Percentiles rank a stretch among this genome's conserved stretches.
Evolutionary conservation across 75 land plant species (phyloP).

Genomic region (Picea sitchensis): DNA sequence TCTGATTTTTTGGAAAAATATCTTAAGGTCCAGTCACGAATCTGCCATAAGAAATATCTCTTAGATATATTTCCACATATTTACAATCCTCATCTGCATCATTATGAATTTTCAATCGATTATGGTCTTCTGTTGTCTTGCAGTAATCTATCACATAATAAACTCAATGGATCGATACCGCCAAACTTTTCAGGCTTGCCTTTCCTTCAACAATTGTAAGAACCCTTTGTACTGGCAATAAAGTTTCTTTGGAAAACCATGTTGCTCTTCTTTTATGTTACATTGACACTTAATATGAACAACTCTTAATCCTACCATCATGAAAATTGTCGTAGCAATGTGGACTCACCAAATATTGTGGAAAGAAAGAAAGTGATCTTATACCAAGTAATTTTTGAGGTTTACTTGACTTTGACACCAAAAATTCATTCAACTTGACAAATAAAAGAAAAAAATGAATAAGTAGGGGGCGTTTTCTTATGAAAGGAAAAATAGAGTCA

Average conservation of each 20-base stretch:
- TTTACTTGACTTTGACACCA: neutral
- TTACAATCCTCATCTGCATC: neutral
- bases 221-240: neutral
- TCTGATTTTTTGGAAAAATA: neutral
- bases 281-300: constrained; percentile 2
- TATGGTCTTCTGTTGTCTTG: constrained; percentile 2
- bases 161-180: constrained; percentile 52
- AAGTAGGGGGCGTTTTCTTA: neutral
- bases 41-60: neutral
- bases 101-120: neutral
- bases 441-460: neutral
- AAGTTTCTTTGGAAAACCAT: neutral
- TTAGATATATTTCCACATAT: neutral
- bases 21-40: neutral
- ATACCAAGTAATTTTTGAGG: neutral
- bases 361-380: neutral
- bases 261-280: neutral
- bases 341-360: neutral
- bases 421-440: neutral
- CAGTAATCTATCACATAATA: constrained; percentile 59
- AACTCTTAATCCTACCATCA: neutral
- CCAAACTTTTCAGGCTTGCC: constrained; percentile 40
- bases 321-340: neutral
- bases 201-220: constrained; percentile 61
- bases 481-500: neutral